A percentile compares a stretch with the other conserved stretches of the same genome.
Conservation (phyloP, 1,139 yeast genomes). For the Hansenula lynferdii region DNA sequence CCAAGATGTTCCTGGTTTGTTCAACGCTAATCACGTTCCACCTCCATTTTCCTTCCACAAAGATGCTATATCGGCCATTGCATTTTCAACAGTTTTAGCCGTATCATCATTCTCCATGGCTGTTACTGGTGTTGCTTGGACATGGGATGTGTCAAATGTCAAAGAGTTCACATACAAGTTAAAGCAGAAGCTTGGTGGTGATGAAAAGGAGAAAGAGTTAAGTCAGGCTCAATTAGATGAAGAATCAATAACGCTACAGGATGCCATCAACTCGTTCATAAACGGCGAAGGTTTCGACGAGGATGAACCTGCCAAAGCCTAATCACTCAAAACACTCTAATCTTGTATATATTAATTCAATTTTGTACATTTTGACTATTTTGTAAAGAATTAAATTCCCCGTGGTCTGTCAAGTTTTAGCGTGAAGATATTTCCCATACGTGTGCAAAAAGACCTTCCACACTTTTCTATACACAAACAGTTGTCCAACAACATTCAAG, state of each 20-base stretch:
- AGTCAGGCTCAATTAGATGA: slow-evolving; percentile 57
- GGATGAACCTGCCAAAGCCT: neutral
- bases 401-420: neutral
- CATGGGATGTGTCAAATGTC: slow-evolving; percentile 62
- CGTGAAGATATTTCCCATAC: neutral
- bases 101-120: slow-evolving; percentile 69
- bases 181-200: slow-evolving; percentile 67
- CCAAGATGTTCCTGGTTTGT: slow-evolving; percentile 63
- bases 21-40: slow-evolving; percentile 83
- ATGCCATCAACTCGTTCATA: slow-evolving; percentile 20
- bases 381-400: too few relatives aligned
- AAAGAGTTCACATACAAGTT: slow-evolving; percentile 70
- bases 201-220: slow-evolving; percentile 46
- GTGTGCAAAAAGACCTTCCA: neutral
- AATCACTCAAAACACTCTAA: too few relatives aligned
- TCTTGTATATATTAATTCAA: neutral
- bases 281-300: slow-evolving; percentile 21
- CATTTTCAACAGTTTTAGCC: slow-evolving; percentile 74
- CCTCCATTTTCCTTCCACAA: slow-evolving; percentile 76
- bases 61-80: slow-evolving; percentile 86
- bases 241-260: slow-evolving; percentile 42
- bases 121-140: slow-evolving; percentile 76
- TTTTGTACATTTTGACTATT: too few relatives aligned
- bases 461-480: neutral
- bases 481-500: too few relatives aligned